Evolutionary conservation across 176 grass and related monocot genomes (phyloP).

Genomic region (Oryza longistaminata): DNA sequence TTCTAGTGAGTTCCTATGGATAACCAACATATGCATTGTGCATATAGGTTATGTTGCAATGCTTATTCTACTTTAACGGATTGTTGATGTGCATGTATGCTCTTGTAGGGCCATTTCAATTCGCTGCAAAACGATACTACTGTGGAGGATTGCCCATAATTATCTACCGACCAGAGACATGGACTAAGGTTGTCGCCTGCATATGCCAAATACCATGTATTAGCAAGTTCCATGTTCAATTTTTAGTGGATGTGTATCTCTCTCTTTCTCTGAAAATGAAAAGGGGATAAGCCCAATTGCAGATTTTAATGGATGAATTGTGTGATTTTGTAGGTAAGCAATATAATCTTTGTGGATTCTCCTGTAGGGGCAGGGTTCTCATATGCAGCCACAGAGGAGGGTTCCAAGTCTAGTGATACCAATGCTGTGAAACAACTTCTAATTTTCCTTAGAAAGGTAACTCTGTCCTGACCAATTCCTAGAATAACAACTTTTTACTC

Average conservation of each 20-base stretch:
- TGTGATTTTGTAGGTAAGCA: constrained; percentile 41
- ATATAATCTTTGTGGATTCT: neutral
- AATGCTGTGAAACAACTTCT: constrained; percentile 24
- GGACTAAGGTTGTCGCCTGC: constrained; percentile 35
- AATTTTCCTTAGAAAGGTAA: constrained; percentile 54
- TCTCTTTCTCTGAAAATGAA: no score
- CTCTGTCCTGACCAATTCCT: no score
- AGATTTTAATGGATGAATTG: no score
- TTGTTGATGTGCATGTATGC: neutral
- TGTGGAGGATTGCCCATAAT: constrained; percentile 29
- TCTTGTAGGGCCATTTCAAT: constrained; percentile 38
- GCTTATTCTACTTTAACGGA: no score
- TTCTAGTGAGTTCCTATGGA: no score
- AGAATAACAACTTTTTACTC: no score
- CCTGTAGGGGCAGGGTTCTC: constrained; percentile 56
- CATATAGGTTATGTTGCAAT: no score
- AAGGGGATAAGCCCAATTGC: no score
- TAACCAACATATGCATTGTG: no score
- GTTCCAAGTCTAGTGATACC: constrained; percentile 35
- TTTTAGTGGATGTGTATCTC: no score
- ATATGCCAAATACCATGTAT: no score
- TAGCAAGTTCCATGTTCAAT: no score
- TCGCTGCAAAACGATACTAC: constrained; percentile 24
- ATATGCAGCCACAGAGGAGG: constrained; percentile 31
- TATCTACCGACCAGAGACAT: constrained; percentile 42